Percentiles rank a stretch among this genome's conserved stretches.
These are phyloP conservation scores for Xylaria telfairii DNA, from an alignment of 495 filamentous ascomycete genomes.

Conservation along the genomic window DNA sequence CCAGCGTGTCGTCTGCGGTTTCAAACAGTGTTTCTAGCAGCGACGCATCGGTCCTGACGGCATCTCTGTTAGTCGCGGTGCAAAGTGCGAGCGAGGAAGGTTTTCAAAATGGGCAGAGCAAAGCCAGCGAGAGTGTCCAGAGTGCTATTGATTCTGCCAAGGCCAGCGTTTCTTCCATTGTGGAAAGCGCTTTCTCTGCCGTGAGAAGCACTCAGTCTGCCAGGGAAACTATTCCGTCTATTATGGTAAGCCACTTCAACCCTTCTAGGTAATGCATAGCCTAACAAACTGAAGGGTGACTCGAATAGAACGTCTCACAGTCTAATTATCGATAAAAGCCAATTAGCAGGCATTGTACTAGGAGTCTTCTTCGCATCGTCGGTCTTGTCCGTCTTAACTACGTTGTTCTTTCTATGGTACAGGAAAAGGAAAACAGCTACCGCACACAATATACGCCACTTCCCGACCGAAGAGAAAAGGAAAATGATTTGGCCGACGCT, in stretches of 20 bases:
- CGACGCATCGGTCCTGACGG: neutral
- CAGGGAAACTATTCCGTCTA: neutral
- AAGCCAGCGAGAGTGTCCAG: constrained; percentile 28
- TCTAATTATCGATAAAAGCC: constrained; percentile 29
- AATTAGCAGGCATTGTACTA: constrained; percentile 34
- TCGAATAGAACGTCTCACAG: constrained; percentile 6
- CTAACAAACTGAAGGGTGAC: constrained; percentile 22
- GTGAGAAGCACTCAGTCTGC: neutral
- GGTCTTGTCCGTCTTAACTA: constrained; percentile 28
- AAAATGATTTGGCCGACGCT: neutral
- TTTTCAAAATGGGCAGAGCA: constrained; percentile 10
- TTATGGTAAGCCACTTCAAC: constrained; percentile 1
- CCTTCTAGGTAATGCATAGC: neutral
- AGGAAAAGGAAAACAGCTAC: constrained; percentile 8
- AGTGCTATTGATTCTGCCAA: constrained; percentile 24
- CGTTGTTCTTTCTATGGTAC: constrained; percentile 33
- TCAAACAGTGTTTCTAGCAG: constrained; percentile 10
- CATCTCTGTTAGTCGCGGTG: constrained; percentile 16
- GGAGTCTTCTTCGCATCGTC: constrained; percentile 29
- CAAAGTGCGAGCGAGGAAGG: neutral
- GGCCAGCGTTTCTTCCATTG: constrained; percentile 26
- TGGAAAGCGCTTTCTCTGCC: constrained; percentile 14
- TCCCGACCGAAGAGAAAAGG: constrained; percentile 1
- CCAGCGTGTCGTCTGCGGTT: constrained; percentile 27
- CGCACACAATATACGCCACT: constrained; percentile 7